A percentile compares a stretch with the other conserved stretches of the same genome.
Conservation (phyloP, 139 green algal genomes). For the Deuterostichococcus epilithicus region DNA sequence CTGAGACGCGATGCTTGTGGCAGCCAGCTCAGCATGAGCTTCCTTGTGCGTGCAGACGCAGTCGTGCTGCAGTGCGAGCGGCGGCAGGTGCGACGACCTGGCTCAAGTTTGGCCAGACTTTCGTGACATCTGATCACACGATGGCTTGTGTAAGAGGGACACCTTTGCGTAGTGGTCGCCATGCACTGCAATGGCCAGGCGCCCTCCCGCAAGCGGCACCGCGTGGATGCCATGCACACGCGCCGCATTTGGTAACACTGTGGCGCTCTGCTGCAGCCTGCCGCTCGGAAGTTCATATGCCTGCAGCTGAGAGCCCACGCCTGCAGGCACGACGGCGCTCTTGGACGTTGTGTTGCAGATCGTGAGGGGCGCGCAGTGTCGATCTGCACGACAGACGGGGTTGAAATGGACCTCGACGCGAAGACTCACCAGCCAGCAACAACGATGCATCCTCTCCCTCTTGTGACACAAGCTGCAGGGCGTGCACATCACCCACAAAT, state of each 20-base stretch:
- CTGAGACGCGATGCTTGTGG: not conserved
- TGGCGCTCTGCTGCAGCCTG: not conserved
- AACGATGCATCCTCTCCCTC: not conserved
- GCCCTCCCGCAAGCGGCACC: not conserved
- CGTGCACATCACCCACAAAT: not conserved
- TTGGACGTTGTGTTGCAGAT: not conserved
- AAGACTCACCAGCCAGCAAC: not conserved
- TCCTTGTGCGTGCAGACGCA: too few species aligned
- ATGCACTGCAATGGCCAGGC: conserved; percentile 24
- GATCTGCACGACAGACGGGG: not conserved
- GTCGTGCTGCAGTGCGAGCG: too few species aligned
- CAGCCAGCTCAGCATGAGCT: too few species aligned
- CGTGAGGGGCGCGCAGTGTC: too few species aligned
- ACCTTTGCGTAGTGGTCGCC: conserved; percentile 21
- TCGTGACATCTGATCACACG: too few species aligned
- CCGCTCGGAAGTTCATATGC: conserved; percentile 11
- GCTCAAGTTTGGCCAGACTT: too few species aligned
- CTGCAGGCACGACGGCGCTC: conserved; percentile 7
- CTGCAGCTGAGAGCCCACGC: conserved; percentile 23
- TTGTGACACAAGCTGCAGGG: not conserved
- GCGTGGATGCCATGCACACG: conserved; percentile 21
- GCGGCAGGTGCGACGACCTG: too few species aligned
- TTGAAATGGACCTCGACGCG: too few species aligned
- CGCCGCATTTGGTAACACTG: conserved; percentile 7
- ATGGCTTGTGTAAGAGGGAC: too few species aligned